Base-by-base conservation (phyloP, 495 filamentous ascomycete species). In the Aspergillus baeticus region DNA sequence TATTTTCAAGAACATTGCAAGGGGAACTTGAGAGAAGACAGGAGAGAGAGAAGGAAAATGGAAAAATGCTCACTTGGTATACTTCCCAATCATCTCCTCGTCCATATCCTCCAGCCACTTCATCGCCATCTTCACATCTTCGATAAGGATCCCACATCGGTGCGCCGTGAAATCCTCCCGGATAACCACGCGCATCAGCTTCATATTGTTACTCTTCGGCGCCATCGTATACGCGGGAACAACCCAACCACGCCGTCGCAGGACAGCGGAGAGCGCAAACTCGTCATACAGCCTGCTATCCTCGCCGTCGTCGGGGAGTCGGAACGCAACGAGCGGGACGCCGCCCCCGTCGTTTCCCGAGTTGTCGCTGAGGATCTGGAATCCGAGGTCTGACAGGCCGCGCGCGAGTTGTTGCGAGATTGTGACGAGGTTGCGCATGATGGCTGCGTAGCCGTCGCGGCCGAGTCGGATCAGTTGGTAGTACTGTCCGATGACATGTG, bases 171-270 rank as follows among this genome's bases (percentile, higher is more conserved):
- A 96, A 69, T 96, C 92, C 72, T 95, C 92, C 41, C 92, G 83
- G 17, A 96, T 85, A 3, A 96, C 92, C 10, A 96, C 81, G 26
- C 92, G 84, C 79, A 96, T 87, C 78, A 96, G 80, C 81, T 93
- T 90, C 57, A 96, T 72, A 57, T 81, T 74, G 44, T 89, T 73
- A 44, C 86, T 87, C 61, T 94, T 76, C 13, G 92, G 92, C 11
- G 92, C 91, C 92, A 96, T 96, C 26, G 91, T 96, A 70, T 96
- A 96, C 0, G 92, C 92, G 0, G 92, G 92, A 0, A 96, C 87
- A 26, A 96, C 84, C 92, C 92, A 96, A 37, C 90, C 90, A 15
- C 91, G 81, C 44, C 86, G 82, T 33, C 91, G 87, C 35, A 96
- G 83, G 65, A 87, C 85, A 69, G 94, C 91, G 7, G 91, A 90